A percentile compares a stretch with the other conserved stretches of the same genome.
Conservation (phyloP, 345 rosid species). For the Camelina neglecta region DNA sequence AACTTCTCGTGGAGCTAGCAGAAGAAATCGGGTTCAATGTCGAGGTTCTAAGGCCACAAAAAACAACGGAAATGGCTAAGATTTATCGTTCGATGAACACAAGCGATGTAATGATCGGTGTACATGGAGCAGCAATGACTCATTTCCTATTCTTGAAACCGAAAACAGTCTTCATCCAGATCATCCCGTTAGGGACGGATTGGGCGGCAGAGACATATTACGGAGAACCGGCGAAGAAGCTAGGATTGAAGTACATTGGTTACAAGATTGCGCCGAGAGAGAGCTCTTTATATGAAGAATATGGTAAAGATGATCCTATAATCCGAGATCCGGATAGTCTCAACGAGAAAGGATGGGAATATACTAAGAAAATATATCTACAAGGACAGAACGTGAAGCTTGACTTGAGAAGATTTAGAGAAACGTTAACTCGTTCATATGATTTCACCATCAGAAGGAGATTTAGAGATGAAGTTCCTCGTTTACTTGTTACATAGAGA, state of each 20-base stretch:
- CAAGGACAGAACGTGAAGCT: constrained; percentile 69
- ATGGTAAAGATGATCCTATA: constrained; percentile 63
- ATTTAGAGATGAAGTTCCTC: constrained; percentile 38
- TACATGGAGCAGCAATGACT: constrained; percentile 95
- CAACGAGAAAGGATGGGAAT: constrained; percentile 72
- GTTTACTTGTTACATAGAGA: constrained; percentile 21
- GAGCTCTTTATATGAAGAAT: constrained; percentile 68
- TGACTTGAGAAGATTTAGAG: constrained; percentile 61
- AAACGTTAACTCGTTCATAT: constrained; percentile 60
- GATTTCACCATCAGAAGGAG: constrained; percentile 40
- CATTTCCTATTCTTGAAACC: constrained; percentile 83
- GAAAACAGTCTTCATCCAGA: constrained; percentile 71
- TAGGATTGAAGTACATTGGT: constrained; percentile 69
- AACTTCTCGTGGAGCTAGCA: constrained; percentile 57
- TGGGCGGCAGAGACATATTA: constrained; percentile 93
- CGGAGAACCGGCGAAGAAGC: constrained; percentile 78
- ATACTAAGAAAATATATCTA: constrained; percentile 74
- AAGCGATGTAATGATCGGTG: constrained; percentile 82
- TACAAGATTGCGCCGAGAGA: constrained; percentile 64
- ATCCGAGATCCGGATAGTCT: constrained; percentile 68
- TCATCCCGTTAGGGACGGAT: constrained; percentile 78
- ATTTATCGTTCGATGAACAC: constrained; percentile 62
- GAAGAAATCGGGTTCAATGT: constrained; percentile 67
- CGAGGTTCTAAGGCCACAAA: constrained; percentile 58
- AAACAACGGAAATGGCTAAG: constrained; percentile 69